phyloP scores from a whole-genome alignment of 164 flowering plant species.

The Magnolia changhungtana region DNA sequence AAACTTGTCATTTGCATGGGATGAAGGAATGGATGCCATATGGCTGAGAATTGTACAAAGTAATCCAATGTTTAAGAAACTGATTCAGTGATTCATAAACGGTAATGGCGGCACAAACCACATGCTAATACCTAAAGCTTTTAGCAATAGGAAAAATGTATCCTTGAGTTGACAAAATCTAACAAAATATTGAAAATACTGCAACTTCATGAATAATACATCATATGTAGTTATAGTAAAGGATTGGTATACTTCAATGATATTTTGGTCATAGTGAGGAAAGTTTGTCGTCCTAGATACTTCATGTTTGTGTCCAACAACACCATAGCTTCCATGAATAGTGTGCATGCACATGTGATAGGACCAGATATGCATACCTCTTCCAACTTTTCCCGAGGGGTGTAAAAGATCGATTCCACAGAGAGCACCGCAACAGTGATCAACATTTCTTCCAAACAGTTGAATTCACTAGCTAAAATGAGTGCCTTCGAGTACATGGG shows the following conservation, averaged over 20 bases:
- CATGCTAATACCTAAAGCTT: too few relatives aligned
- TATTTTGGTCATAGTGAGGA: neutral
- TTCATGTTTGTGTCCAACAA: neutral
- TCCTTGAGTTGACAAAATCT: neutral
- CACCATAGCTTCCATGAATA: neutral
- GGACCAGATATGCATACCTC: constrained; percentile 45
- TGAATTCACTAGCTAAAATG: constrained; percentile 66
- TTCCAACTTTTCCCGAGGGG: constrained; percentile 73
- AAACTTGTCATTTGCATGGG: neutral
- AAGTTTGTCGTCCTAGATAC: neutral
- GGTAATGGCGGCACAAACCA: neutral
- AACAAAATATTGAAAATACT: neutral
- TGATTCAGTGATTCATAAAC: neutral
- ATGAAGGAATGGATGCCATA: too few relatives aligned
- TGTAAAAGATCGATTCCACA: constrained; percentile 81
- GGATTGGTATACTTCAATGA: neutral
- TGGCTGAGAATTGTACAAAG: neutral
- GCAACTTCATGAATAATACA: neutral
- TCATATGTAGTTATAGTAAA: neutral
- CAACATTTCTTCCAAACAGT: constrained; percentile 94
- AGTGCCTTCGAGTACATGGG: constrained; percentile 89
- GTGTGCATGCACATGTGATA: neutral
- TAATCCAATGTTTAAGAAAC: neutral
- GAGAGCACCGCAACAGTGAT: constrained; percentile 92
- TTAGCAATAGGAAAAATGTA: neutral